A percentile compares a stretch with the other conserved stretches of the same genome.
phyloP scores from a whole-genome alignment of 2,329 filamentous ascomycete species.

The Pleurostoma richardsiae region DNA sequence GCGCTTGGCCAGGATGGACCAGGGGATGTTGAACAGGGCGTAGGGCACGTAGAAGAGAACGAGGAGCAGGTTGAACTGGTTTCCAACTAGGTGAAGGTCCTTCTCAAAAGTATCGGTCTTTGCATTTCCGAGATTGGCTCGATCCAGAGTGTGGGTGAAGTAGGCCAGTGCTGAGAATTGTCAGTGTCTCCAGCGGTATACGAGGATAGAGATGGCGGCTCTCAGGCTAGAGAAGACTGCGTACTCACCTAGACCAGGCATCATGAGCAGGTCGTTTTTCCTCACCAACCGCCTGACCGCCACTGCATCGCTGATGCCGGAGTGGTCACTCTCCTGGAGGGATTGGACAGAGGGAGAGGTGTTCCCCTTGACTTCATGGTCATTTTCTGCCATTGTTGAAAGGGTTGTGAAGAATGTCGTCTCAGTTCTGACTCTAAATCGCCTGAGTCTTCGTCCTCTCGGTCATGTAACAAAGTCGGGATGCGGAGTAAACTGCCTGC shows the following conservation, averaged over 20 bases:
- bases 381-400: neutral
- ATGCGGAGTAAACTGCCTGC: neutral
- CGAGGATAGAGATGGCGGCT: too few species aligned
- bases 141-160: constrained; percentile 17
- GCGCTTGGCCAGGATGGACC: constrained; percentile 16
- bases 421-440: neutral
- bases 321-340: neutral
- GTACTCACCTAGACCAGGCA: neutral
- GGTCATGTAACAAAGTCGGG: neutral
- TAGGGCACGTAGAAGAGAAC: constrained; percentile 27
- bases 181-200: too few species aligned
- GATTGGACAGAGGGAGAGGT: neutral
- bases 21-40: constrained; percentile 17
- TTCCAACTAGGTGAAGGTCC: constrained; percentile 18
- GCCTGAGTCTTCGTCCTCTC: neutral
- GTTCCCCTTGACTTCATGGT: neutral
- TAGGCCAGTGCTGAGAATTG: neutral
- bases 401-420: neutral
- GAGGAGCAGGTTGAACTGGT: constrained; percentile 23
- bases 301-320: neutral
- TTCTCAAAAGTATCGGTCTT: constrained; percentile 22
- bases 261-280: neutral
- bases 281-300: neutral
- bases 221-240: neutral
- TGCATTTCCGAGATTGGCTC: constrained; percentile 22